Evolutionary conservation across 257 asterid genomes (phyloP).

Genomic region (Solanum pennellii): DNA sequence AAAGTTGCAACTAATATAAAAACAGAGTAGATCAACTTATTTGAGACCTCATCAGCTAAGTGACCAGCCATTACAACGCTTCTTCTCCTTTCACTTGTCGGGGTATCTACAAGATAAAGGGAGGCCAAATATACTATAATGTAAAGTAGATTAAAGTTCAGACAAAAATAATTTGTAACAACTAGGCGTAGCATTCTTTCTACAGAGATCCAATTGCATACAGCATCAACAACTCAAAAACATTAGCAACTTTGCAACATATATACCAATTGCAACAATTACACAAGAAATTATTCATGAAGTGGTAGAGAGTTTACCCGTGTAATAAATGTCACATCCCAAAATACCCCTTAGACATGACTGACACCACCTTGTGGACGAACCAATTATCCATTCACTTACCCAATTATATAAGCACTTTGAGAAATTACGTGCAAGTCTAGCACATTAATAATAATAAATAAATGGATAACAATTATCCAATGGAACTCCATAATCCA

Average conservation of each 20-base stretch:
- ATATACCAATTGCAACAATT: neutral
- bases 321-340: neutral
- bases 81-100: neutral
- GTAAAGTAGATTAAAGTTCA: neutral
- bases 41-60: constrained; percentile 1
- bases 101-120: neutral
- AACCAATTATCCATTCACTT: neutral
- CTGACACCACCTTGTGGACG: neutral
- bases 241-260: neutral
- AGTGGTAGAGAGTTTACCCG: neutral
- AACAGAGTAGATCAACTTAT: neutral
- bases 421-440: neutral
- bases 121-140: neutral
- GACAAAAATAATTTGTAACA: neutral
- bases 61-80: constrained; percentile 11
- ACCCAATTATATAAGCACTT: neutral
- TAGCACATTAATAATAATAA: neutral
- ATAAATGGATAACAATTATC: neutral
- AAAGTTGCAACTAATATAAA: neutral
- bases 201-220: neutral
- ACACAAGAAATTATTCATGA: neutral
- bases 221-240: neutral
- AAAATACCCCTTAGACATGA: neutral
- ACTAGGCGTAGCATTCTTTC: neutral
- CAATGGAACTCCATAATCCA: neutral